Conservation (phyloP, 345 rosid genomes). For the Noccaea bulbosa region DNA sequence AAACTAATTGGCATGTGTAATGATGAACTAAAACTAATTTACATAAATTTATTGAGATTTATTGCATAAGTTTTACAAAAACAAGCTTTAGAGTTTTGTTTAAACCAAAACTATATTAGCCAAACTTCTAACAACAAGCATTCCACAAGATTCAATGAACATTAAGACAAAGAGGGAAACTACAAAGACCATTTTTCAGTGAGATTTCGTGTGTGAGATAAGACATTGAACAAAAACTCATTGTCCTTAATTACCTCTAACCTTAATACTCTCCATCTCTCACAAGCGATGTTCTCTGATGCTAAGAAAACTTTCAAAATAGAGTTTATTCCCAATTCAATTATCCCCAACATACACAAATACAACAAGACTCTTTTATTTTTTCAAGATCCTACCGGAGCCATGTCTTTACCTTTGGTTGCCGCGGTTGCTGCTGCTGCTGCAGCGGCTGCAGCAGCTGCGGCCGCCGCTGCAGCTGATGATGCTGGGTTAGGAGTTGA, state of each 20-base stretch:
- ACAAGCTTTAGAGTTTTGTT: constrained; percentile 11
- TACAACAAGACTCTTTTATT: constrained; percentile 39
- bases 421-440: constrained; percentile 72
- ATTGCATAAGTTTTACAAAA: constrained; percentile 21
- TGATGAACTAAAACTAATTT: no score
- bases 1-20: no score
- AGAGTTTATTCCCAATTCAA: constrained; percentile 38
- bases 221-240: constrained; percentile 31
- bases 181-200: constrained; percentile 21
- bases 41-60: no score
- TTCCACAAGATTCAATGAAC: constrained; percentile 18
- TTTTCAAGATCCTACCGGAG: constrained; percentile 77
- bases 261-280: constrained; percentile 22
- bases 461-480: constrained; percentile 70
- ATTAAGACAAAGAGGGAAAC: constrained; percentile 16
- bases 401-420: constrained; percentile 76
- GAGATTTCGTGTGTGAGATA: constrained; percentile 23
- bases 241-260: constrained; percentile 27
- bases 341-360: constrained; percentile 39
- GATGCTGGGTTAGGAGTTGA: constrained; percentile 76
- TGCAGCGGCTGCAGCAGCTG: constrained; percentile 57
- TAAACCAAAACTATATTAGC: constrained; percentile 29
- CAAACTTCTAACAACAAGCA: constrained; percentile 24
- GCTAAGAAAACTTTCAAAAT: constrained; percentile 32
- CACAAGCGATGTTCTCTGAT: constrained; percentile 30